phyloP scores from a whole-genome alignment of 345 rosid species.

The Citrus medica region DNA sequence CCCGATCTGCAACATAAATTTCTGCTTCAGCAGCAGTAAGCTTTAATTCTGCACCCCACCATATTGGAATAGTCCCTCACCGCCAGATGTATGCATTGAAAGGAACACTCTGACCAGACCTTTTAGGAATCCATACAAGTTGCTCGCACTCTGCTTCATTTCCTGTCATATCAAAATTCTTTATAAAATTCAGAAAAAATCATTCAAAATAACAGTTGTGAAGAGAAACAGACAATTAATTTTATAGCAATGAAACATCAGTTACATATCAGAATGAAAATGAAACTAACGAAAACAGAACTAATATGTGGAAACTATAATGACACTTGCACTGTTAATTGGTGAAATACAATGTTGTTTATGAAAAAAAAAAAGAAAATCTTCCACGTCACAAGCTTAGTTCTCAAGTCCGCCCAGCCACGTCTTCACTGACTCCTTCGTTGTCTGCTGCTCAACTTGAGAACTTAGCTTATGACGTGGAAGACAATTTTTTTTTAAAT shows the following conservation, averaged over 20 bases:
- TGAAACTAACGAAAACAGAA: neutral
- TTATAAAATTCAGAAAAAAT: slow-evolving; percentile 27
- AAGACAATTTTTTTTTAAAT: too few relatives aligned
- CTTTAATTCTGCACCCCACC: too few relatives aligned
- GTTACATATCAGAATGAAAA: neutral
- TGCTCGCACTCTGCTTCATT: slow-evolving; percentile 99
- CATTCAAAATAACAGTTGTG: slow-evolving; percentile 15
- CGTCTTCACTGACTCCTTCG: too few relatives aligned
- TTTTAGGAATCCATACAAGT: slow-evolving; percentile 90
- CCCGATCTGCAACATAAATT: slow-evolving; percentile 79
- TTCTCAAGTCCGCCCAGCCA: too few relatives aligned
- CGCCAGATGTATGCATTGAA: too few relatives aligned
- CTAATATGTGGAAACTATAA: neutral
- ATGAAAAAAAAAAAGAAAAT: too few relatives aligned
- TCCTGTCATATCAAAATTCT: slow-evolving; percentile 55
- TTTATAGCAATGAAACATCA: slow-evolving; percentile 6
- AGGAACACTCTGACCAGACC: slow-evolving; percentile 1
- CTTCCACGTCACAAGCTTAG: too few relatives aligned
- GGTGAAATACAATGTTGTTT: neutral
- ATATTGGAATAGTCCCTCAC: too few relatives aligned
- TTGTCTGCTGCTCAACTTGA: too few relatives aligned
- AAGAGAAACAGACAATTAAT: slow-evolving; percentile 3
- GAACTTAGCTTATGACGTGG: too few relatives aligned
- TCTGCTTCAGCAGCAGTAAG: too few relatives aligned
- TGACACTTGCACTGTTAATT: neutral